Conservation (phyloP, 352 stramenopile species). For the Phytophthora capsici region DNA sequence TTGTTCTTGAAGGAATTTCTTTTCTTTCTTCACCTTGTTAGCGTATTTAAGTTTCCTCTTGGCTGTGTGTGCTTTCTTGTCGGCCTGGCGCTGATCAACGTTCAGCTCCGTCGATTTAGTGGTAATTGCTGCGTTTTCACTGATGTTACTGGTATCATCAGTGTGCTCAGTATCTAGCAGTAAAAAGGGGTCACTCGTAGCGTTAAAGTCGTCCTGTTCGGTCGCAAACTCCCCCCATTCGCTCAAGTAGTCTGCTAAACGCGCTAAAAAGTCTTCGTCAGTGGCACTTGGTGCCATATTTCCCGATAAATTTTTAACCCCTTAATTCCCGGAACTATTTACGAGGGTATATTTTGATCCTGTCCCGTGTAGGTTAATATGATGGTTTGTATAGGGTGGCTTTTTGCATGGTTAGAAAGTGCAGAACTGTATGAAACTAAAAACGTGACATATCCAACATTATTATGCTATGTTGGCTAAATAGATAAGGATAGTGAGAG, state of each 20-base stretch:
- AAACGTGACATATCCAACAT: too few relatives aligned
- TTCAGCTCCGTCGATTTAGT: background rate
- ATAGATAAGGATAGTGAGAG: too few relatives aligned
- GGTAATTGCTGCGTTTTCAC: background rate
- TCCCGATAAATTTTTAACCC: too few relatives aligned
- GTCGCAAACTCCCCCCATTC: background rate
- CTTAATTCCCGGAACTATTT: too few relatives aligned
- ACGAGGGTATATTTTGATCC: too few relatives aligned
- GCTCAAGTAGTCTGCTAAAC: background rate
- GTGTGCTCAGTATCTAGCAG: background rate
- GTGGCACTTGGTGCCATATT: background rate
- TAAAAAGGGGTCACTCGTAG: background rate
- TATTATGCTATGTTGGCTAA: too few relatives aligned
- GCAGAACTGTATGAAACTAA: too few relatives aligned
- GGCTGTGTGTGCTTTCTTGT: background rate
- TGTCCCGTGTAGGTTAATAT: too few relatives aligned
- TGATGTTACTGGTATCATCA: background rate
- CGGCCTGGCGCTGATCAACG: background rate
- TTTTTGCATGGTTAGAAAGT: too few relatives aligned
- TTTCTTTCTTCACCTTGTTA: slow-evolving; percentile 1
- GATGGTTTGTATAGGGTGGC: too few relatives aligned
- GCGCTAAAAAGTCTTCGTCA: background rate
- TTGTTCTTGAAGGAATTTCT: background rate
- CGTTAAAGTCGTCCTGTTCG: background rate
- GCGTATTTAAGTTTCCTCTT: background rate